Percentiles rank a stretch among this genome's conserved stretches.
phyloP scores from a whole-genome alignment of 495 filamentous ascomycete species.

The Physcia stellaris region DNA sequence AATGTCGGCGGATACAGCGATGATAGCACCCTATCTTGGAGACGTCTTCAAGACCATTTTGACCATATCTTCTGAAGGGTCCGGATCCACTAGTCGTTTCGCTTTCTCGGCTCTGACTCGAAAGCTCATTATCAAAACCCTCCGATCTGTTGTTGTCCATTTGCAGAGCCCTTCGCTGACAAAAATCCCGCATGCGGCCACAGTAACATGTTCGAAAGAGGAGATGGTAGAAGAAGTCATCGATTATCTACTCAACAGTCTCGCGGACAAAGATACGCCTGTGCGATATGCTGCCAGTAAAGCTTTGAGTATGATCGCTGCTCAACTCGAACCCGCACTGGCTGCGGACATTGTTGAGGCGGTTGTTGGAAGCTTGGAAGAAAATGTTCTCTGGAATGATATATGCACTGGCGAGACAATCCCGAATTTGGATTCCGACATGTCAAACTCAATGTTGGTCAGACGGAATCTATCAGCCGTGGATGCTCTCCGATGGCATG shows the following conservation, averaged over 20 bases:
- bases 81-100: constrained; percentile 31
- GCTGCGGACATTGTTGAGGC: constrained; percentile 75
- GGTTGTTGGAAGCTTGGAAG: constrained; percentile 57
- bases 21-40: constrained; percentile 36
- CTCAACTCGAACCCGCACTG: constrained; percentile 66
- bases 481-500: constrained; percentile 80
- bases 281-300: constrained; percentile 87
- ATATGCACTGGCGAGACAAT: constrained; percentile 23
- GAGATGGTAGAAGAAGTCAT: constrained; percentile 61
- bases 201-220: not conserved
- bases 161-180: constrained; percentile 29
- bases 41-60: constrained; percentile 40
- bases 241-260: constrained; percentile 47
- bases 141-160: constrained; percentile 55
- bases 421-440: constrained; percentile 11
- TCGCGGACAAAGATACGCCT: constrained; percentile 76
- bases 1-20: constrained; percentile 36
- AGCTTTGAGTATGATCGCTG: constrained; percentile 70
- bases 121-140: constrained; percentile 70
- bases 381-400: constrained; percentile 60
- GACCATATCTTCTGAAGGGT: constrained; percentile 25
- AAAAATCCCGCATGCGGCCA: constrained; percentile 1
- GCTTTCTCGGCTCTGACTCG: constrained; percentile 59
- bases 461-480: constrained; percentile 55
- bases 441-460: constrained; percentile 13